Percentiles rank a stretch among this genome's conserved stretches.
Evolutionary conservation across 192 early-diverging fungal species (phyloP).

Genomic region (Umbelopsis isabellina): DNA sequence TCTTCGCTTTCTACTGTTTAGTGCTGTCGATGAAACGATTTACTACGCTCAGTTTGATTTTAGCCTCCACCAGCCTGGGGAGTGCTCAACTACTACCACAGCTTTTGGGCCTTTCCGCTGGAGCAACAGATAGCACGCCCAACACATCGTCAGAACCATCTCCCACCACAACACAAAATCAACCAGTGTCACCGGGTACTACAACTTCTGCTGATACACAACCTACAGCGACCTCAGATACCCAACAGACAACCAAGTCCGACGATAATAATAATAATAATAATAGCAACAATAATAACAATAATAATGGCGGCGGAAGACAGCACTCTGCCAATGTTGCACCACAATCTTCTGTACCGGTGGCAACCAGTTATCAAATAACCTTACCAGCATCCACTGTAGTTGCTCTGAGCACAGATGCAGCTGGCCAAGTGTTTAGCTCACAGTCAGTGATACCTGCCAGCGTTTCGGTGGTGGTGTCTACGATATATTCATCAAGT

Average conservation of each 20-base stretch:
- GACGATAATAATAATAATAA: neutral
- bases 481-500: slow-evolving; percentile 7
- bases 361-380: slow-evolving; percentile 18
- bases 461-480: neutral
- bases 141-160: neutral
- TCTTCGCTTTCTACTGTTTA: neutral
- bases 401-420: slow-evolving; percentile 6
- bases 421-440: slow-evolving; percentile 5
- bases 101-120: neutral
- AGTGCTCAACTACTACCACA: neutral
- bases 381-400: slow-evolving; percentile 7
- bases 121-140: neutral
- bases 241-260: neutral
- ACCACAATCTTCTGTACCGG: neutral
- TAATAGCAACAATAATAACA: neutral
- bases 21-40: slow-evolving; percentile 4
- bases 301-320: neutral
- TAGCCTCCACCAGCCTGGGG: neutral
- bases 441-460: neutral
- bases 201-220: neutral
- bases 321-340: neutral
- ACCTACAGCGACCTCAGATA: neutral
- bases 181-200: neutral
- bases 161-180: neutral
- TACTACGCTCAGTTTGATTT: neutral